Base-by-base conservation (phyloP, 2,329 filamentous ascomycete genomes). In the Fusarium sp. region DNA sequence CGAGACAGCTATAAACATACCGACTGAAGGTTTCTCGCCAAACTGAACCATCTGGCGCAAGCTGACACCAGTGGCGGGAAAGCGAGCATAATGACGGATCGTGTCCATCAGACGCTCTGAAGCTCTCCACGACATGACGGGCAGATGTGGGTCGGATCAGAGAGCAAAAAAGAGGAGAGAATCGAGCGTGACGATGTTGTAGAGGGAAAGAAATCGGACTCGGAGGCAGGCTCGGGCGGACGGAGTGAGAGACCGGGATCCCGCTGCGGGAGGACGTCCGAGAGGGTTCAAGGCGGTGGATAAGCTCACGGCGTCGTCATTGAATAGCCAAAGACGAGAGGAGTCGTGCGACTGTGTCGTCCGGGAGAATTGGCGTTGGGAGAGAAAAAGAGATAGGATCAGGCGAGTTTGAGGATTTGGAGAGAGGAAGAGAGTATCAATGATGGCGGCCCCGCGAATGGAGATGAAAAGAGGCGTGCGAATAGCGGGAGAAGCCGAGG, bases 31-130 rank as follows among this genome's bases (percentile, higher is more conserved):
- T 79, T 90, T 92, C 83, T 97, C 94, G 77, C 95, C 95, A 80
- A 98, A 98, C 80, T 98, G 95, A 61, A 98, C 95, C 96, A 99
- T 99, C 86, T 99, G 96, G 79, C 96, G 89, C 81, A 99, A 86
- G 79, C 94, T 97, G 75, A 96, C 92, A 75, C 96, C 96, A 15
- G 96, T 99, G 65, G 96, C 96, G 70, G 96, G 96, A 81, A 98
- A 99, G 81, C 90, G 93, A 80, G 94, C 93, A 87, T 97, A 97
- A 83, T 97, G 94, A 81, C 91, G 90, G 90, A 97, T 97, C 84
- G 92, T 97, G 75, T 96, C 92, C 93, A 97, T 96, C 89, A 98
- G 83, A 83, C 89, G 87, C 81, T 94, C 92, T 68, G 92, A 92
- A 79, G 90, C 91, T 84, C 91, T 97, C 95, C 95, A 98, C 85